These are phyloP conservation scores for Torulaspora microellipsoides DNA, from an alignment of 805 yeast genomes.

Conservation along the genomic window DNA sequence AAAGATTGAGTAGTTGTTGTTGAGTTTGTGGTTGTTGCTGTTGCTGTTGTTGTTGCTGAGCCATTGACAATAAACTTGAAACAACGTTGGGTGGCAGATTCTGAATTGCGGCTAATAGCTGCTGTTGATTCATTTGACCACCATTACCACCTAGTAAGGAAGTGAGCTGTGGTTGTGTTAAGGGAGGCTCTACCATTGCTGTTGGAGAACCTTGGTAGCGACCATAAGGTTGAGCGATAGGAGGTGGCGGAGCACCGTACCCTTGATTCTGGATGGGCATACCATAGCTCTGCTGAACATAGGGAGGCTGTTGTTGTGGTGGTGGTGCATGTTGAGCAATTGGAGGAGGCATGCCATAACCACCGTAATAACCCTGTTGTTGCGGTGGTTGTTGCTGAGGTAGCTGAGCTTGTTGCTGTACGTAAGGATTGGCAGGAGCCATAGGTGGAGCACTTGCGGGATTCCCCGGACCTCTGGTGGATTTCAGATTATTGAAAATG, in stretches of 20 bases:
- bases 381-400: conserved; percentile 25
- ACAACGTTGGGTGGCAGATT: conserved; percentile 36
- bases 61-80: conserved; percentile 28
- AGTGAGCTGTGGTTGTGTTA: conserved; percentile 24
- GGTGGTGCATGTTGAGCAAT: conserved; percentile 18
- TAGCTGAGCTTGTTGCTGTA: conserved; percentile 15
- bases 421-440: conserved; percentile 14
- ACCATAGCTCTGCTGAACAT: conserved; percentile 12
- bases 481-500: conserved; percentile 33
- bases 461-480: conserved; percentile 15
- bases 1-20: conserved; percentile 29
- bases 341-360: conserved; percentile 17
- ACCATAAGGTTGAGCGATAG: conserved; percentile 24
- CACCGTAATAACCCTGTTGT: conserved; percentile 18
- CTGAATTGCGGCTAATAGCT: conserved; percentile 31
- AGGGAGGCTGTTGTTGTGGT: conserved; percentile 18
- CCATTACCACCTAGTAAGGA: conserved; percentile 23
- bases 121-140: conserved; percentile 29
- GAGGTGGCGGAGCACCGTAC: conserved; percentile 18
- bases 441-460: conserved; percentile 11
- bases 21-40: conserved; percentile 28
- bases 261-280: conserved; percentile 15
- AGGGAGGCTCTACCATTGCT: conserved; percentile 15
- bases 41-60: conserved; percentile 34
- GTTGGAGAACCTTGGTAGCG: conserved; percentile 17